Evolutionary conservation across 257 asterid genomes (phyloP).

Genomic region (Gentiana dahurica): DNA sequence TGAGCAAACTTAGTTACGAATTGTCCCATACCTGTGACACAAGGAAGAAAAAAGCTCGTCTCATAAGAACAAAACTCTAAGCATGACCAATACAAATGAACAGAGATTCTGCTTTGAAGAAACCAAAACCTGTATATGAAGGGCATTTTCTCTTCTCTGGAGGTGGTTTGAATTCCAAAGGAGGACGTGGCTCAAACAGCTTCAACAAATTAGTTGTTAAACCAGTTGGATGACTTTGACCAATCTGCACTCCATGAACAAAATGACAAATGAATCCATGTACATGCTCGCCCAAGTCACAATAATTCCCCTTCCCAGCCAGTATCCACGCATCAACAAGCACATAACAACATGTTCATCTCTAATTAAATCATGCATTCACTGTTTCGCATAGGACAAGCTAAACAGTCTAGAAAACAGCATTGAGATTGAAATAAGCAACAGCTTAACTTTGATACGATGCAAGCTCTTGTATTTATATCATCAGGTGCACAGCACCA

Average conservation of each 20-base stretch:
- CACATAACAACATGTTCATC: no score
- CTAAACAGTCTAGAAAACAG: no score
- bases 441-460: no score
- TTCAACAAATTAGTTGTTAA: constrained; percentile 75
- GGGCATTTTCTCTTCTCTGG: constrained; percentile 94
- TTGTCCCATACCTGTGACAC: constrained; percentile 64
- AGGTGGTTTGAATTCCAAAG: constrained; percentile 88
- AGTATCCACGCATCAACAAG: no score
- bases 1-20: constrained; percentile 64
- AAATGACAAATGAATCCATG: no score
- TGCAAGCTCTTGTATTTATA: no score
- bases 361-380: no score
- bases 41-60: background rate
- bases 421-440: no score
- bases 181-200: constrained; percentile 91
- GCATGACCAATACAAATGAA: background rate
- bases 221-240: constrained; percentile 98
- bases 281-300: no score
- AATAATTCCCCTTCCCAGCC: no score
- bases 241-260: constrained; percentile 40
- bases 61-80: background rate
- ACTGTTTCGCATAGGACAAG: no score
- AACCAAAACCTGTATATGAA: constrained; percentile 58
- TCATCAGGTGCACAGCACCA: no score
- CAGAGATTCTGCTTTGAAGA: background rate